Conservation (phyloP, 805 yeast species). For the Brettanomyces custersianus region DNA sequence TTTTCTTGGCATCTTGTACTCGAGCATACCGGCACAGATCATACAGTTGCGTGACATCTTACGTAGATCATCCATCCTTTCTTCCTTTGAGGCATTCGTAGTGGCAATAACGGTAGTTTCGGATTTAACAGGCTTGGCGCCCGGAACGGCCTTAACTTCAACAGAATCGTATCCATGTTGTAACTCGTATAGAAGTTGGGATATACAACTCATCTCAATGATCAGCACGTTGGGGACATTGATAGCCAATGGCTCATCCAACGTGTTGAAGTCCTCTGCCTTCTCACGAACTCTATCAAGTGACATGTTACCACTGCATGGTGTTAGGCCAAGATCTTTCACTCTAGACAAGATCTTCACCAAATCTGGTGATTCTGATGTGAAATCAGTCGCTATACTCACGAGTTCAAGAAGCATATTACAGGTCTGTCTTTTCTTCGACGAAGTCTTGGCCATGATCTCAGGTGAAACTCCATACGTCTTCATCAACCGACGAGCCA, state of each 20-base stretch:
- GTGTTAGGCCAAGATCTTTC: slow-evolving; percentile 56
- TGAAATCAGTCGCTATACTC: slow-evolving; percentile 45
- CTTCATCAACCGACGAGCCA: slow-evolving; percentile 36
- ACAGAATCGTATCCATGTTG: slow-evolving; percentile 26
- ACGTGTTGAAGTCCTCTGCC: slow-evolving; percentile 47
- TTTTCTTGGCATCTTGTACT: slow-evolving; percentile 85
- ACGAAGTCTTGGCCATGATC: slow-evolving; percentile 46
- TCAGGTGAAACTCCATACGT: slow-evolving; percentile 46
- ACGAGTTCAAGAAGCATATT: slow-evolving; percentile 56
- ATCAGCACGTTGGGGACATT: slow-evolving; percentile 74
- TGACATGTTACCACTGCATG: slow-evolving; percentile 41
- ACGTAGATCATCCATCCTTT: slow-evolving; percentile 45
- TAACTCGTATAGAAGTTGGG: slow-evolving; percentile 42
- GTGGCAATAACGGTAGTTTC: slow-evolving; percentile 15
- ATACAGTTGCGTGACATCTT: slow-evolving; percentile 77
- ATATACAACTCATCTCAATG: slow-evolving; percentile 71
- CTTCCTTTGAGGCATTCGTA: slow-evolving; percentile 35
- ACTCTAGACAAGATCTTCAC: slow-evolving; percentile 33
- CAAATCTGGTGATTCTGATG: slow-evolving; percentile 53
- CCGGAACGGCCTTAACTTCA: slow-evolving; percentile 6
- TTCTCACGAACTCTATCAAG: slow-evolving; percentile 58
- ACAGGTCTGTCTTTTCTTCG: slow-evolving; percentile 56
- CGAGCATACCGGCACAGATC: slow-evolving; percentile 92
- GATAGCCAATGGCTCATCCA: slow-evolving; percentile 66
- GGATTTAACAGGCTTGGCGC: slow-evolving; percentile 2